Conservation (phyloP, 306 rosid species). For the Medicago arabica region DNA sequence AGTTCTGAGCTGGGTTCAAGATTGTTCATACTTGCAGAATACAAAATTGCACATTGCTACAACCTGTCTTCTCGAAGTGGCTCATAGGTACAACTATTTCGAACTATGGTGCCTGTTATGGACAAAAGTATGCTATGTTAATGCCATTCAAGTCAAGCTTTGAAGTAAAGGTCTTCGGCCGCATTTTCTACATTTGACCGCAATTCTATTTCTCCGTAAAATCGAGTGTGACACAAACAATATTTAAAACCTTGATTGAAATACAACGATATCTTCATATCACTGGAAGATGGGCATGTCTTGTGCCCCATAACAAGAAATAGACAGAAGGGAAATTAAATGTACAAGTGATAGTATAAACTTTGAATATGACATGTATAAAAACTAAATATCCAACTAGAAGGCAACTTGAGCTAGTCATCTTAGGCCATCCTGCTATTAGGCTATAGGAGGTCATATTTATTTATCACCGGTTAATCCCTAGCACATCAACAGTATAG, state of each 20-base stretch:
- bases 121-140: neutral
- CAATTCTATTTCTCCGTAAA: neutral
- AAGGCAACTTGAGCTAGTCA: constrained; percentile 28
- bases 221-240: neutral
- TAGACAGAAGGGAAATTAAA: neutral
- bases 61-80: neutral
- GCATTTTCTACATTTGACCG: neutral
- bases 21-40: constrained; percentile 3
- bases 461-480: constrained; percentile 17
- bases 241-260: constrained; percentile 5
- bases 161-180: neutral
- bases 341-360: neutral
- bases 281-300: constrained; percentile 12
- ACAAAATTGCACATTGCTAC: neutral
- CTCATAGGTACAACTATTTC: constrained; percentile 2
- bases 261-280: neutral
- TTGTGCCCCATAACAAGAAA: constrained; percentile 21
- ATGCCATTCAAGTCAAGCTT: constrained; percentile 6
- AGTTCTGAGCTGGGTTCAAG: constrained; percentile 11
- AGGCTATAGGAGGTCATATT: constrained; percentile 3
- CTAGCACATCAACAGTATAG: neutral
- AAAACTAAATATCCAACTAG: constrained; percentile 18
- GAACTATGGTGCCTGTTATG: constrained; percentile 12
- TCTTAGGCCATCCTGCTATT: neutral
- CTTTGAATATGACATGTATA: constrained; percentile 10